Conservation (phyloP, 1,139 yeast genomes). For the Yamadazyma taylorii region DNA sequence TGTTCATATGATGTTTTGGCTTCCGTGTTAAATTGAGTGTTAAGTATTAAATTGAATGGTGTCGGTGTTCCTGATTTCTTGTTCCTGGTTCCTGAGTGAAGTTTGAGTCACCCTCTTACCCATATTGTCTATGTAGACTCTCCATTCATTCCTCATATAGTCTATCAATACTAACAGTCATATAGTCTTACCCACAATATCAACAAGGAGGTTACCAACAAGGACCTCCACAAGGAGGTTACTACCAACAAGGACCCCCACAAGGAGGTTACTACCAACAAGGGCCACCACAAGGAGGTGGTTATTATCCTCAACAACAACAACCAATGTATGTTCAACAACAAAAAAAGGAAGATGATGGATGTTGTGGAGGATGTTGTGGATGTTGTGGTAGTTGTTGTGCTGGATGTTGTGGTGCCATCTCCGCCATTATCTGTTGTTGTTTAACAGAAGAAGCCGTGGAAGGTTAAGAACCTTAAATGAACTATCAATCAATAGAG, state of each 20-base stretch:
- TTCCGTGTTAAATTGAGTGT: too few relatives aligned
- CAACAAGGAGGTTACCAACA: constrained; percentile 24
- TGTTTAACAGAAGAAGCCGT: constrained; percentile 36
- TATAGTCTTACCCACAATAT: not conserved
- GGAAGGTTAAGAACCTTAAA: constrained; percentile 1
- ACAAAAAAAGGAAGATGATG: constrained; percentile 33
- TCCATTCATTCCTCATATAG: too few relatives aligned
- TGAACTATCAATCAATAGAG: not conserved
- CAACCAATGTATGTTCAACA: constrained; percentile 42
- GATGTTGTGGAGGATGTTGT: constrained; percentile 37
- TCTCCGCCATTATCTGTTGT: constrained; percentile 46
- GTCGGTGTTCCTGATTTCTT: too few relatives aligned
- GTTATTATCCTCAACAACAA: constrained; percentile 36
- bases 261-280: constrained; percentile 30
- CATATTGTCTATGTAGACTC: too few relatives aligned
- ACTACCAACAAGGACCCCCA: constrained; percentile 35
- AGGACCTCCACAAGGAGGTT: constrained; percentile 35
- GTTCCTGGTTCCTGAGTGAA: too few relatives aligned
- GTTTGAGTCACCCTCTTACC: too few relatives aligned
- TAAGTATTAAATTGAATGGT: too few relatives aligned
- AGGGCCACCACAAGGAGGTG: constrained; percentile 27
- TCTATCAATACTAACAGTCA: too few relatives aligned
- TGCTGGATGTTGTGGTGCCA: constrained; percentile 41
- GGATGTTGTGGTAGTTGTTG: constrained; percentile 32
- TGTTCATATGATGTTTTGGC: too few relatives aligned